Conservation (phyloP, 192 early-diverging fungal species). For the Coemansia sp. region DNA sequence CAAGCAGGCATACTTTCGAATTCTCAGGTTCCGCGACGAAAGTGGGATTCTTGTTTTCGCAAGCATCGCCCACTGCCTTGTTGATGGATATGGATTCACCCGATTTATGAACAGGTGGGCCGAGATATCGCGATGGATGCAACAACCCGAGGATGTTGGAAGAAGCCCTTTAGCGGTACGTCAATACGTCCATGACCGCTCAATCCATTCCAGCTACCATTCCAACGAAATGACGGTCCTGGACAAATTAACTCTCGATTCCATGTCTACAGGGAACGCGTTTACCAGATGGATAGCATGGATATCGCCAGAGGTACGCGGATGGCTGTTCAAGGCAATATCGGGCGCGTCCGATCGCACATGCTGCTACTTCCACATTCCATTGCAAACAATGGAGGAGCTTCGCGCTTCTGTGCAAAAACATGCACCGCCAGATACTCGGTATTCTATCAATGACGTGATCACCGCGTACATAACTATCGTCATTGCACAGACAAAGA, state of each 20-base stretch:
- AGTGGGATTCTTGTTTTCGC: neutral
- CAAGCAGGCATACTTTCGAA: neutral
- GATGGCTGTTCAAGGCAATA: neutral
- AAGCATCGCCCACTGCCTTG: neutral
- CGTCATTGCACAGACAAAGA: neutral
- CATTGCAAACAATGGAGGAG: neutral
- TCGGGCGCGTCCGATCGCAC: neutral
- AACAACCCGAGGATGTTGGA: neutral
- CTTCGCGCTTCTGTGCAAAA: neutral
- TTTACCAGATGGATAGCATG: neutral
- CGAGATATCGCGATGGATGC: constrained; percentile 2
- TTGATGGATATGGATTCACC: neutral
- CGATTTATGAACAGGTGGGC: constrained; percentile 3
- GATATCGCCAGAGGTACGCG: constrained; percentile 2
- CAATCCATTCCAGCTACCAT: neutral
- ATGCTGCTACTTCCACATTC: constrained; percentile 1
- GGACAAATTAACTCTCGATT: neutral
- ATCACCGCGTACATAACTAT: neutral
- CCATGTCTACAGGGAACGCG: neutral
- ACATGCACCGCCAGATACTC: neutral
- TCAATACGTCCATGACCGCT: neutral
- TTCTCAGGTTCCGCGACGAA: neutral
- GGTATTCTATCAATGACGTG: neutral
- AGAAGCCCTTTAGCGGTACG: too few relatives aligned
- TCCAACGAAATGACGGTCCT: neutral